Evolutionary conservation across 257 asterid species (phyloP), one percentile per base, ranked within the genome.

Genomic region (Solanum verrucosum): DNA sequence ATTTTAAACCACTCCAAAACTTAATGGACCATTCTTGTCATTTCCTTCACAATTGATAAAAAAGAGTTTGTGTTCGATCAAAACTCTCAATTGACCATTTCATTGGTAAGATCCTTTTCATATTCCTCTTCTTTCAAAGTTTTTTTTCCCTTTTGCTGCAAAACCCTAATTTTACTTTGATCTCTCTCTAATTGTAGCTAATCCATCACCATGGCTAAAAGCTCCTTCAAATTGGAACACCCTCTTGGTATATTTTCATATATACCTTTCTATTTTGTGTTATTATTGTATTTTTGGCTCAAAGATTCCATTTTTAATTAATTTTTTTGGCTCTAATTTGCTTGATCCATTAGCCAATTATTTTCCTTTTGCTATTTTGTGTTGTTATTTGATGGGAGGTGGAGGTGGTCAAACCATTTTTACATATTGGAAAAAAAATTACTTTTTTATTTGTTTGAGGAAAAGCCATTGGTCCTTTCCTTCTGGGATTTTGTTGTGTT

Each of bases 171-270:
- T 70, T 74, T 33, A 5, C 9, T 87, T 87, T 46, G 42, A 20
- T 35, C 23, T 73, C 16, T 74, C 40, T 49, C 15, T 38, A 87
- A 27, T 60, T 79, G 85, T 23, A 31, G 85, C 13, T 49, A 75
- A 85, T 15, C 31, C 35, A 63, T 70, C 77, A 82, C 75, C 83
- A 91, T 91, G 93, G 91, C 93, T 27, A 91, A 91, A 84, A 89
- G 90, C 86, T 88, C 93, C 88, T 91, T 91, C 90, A 91, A 91
- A 90, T 88, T 91, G 33, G 91, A 91, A 86, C 91, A 91, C 40
- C 93, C 93, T 25, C 93, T 88, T 60, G 93, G 93, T 91, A 84
- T 31, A 29, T 3, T 71, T 2, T 31, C 40, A 10, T 31, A 71
- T 31, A 6, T 71, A 34, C 18, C 23, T 18, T 4, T 33, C 42